Evolutionary conservation across 1,284 basidiomycete genomes (phyloP), one percentile per base, ranked within the genome.

Genomic region (Coniferiporia sulphurascens): DNA sequence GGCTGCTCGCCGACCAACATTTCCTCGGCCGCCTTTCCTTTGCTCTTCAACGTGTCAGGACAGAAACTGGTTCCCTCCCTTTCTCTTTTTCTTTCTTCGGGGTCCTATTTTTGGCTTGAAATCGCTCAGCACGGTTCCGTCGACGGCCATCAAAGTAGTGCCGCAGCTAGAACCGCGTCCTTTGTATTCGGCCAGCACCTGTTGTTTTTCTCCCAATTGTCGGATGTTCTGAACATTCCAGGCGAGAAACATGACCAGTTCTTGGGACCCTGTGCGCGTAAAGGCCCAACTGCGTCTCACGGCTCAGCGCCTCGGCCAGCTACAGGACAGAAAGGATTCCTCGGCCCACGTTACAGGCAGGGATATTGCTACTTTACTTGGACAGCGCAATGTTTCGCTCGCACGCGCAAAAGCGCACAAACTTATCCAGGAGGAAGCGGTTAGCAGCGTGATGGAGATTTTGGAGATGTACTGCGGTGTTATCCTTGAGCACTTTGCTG

Each of bases 381-480:
- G 80, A 56, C 81, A 86, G 63, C 78, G 78, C 41, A 82, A 86
- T 61, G 71, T 86, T 54, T 74, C 73, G 13, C 70, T 86, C 48
- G 88, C 88, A 10, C 81, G 87, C 44, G 78, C 80, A 10, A 89
- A 89, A 72, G 84, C 85, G 0, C 84, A 85, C 67, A 83, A 79
- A 65, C 70, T 87, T 56, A 79, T 87, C 41, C 75, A 79, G 44
- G 85, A 88, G 53, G 87, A 90, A 67, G 74, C 76, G 9, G 73
- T 78, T 64, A 79, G 78, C 6, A 83, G 87, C 65, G 67, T 87
- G 9, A 65, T 89, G 63, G 86, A 85, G 68, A 75, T 79, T 21
- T 63, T 90, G 62, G 86, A 85, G 70, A 84, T 84, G 79, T 76
- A 87, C 64, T 73, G 89, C 46, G 84, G 84, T 12, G 73, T 81